Evolutionary conservation across 2,329 filamentous ascomycete species (phyloP).

Genomic region (Arthroderma uncinatum): DNA sequence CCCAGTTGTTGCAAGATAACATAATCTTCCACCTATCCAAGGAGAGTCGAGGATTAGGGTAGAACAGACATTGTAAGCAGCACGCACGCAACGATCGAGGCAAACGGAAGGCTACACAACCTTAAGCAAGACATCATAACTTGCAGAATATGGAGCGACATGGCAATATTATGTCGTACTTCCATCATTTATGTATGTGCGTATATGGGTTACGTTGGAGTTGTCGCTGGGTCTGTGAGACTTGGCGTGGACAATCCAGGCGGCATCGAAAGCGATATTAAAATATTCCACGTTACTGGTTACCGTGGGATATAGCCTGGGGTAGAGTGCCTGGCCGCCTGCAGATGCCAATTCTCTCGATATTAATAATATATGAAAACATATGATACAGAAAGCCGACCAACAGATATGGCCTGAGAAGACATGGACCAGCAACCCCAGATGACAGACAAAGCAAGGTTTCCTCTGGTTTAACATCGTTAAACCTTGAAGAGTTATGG

Average conservation of each 20-base stretch:
- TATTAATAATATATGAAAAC: neutral
- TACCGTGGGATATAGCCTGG: too few relatives aligned
- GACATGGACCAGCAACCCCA: too few relatives aligned
- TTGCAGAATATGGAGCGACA: neutral
- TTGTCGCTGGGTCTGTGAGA: neutral
- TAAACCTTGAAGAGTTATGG: too few relatives aligned
- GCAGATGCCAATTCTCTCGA: too few relatives aligned
- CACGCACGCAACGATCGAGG: neutral
- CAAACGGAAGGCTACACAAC: neutral
- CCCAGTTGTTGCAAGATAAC: too few relatives aligned
- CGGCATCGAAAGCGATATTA: neutral
- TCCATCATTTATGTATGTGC: neutral
- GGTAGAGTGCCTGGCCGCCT: too few relatives aligned
- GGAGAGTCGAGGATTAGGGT: neutral
- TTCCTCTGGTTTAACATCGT: too few relatives aligned
- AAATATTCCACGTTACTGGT: neutral
- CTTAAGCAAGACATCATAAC: neutral
- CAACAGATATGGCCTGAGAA: too few relatives aligned
- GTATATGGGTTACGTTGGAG: neutral
- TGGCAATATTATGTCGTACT: neutral
- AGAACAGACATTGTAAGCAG: neutral
- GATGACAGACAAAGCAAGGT: too few relatives aligned
- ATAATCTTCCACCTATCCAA: neutral
- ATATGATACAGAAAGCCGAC: too few relatives aligned
- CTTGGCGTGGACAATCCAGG: neutral